phyloP scores from a whole-genome alignment of 371 early-diverging fungal species.

The Paramicrosporidium saccamoebae region DNA sequence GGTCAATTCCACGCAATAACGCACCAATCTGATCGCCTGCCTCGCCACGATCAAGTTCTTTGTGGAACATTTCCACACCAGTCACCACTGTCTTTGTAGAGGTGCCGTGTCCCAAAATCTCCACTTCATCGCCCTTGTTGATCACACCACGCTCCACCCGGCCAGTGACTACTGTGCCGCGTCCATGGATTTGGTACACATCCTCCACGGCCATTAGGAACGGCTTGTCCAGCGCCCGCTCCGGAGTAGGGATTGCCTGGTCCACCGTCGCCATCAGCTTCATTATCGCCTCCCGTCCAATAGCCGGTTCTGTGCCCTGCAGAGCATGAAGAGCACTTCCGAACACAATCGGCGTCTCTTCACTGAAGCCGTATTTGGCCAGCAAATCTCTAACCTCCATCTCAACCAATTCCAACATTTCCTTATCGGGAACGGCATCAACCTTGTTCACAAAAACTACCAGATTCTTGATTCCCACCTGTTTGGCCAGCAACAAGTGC shows the following conservation, averaged over 20 bases:
- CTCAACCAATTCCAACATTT: conserved; percentile 89
- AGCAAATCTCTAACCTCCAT: conserved; percentile 95
- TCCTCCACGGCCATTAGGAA: conserved; percentile 95
- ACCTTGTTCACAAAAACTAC: conserved; percentile 98
- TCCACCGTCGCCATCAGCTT: conserved; percentile 85
- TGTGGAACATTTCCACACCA: conserved; percentile 96
- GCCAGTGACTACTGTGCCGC: conserved; percentile 93
- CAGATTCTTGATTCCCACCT: conserved; percentile 77
- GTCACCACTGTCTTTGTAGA: conserved; percentile 64
- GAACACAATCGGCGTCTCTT: conserved; percentile 61
- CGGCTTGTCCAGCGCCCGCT: conserved; percentile 80
- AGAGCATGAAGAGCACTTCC: conserved; percentile 88
- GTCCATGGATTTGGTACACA: conserved; percentile 90
- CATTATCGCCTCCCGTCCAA: conserved; percentile 49
- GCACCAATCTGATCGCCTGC: conserved; percentile 96
- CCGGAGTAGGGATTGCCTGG: conserved; percentile 62
- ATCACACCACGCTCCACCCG: conserved; percentile 85
- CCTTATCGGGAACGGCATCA: conserved; percentile 78
- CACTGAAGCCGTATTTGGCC: conserved; percentile 68
- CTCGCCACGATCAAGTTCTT: conserved; percentile 81
- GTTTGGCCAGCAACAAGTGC: conserved; percentile 78
- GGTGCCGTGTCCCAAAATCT: conserved; percentile 72
- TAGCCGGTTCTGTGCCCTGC: conserved; percentile 60
- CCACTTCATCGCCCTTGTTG: conserved; percentile 74
- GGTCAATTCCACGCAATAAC: conserved; percentile 79